Base-by-base conservation (phyloP, 768 basidiomycete species). In the Trametes maxima region DNA sequence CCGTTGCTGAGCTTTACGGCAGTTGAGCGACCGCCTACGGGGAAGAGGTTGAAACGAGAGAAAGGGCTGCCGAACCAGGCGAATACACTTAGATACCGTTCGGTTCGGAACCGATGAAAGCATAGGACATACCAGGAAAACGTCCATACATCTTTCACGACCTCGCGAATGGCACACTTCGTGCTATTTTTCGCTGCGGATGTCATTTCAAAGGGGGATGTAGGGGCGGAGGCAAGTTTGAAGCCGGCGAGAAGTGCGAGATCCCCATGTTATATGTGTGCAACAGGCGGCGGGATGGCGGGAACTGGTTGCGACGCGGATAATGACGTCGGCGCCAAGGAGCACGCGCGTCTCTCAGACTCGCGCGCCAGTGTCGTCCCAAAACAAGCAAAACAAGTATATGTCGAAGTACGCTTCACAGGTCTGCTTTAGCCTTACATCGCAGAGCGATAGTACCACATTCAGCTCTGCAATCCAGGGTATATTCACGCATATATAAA, bases 11-110 rank as follows among this genome's bases (percentile, higher is more conserved):
- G 78, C 73, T 80, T 84, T 67, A 95, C 78, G 0, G 92, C 94
- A 0, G 93, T 95, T 7, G 91, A 87, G 46, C 94, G 79, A 19
- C 93, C 92, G 1, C 94, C 94, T 28, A 94, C 76, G 3, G 92
- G 90, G 16, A 92, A 66, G 25, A 92, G 8, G 10, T 85, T 84
- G 60, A 81, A 84, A 44, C 91, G 82, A 13, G 82, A 69, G 69
- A 92, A 92, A 1, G 89, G 87, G 46, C 89, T 89, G 58, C 42
- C 46, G 21, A 35, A 35, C n/a, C 19, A 22, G 12, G 36, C 40
- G 7, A 36, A 40, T 12, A 12, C 12, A 10, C 6, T 14, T 16
- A 10, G 13, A 1, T 13, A 36, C 37, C n/a, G 3, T 14, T 21
- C 17, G 17, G n/a, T 13, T 43, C 1, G 55, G 25, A 13, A 12